These are phyloP conservation scores for Pyrus pyrifolia DNA, from an alignment of 306 rosid species.

Conservation along the genomic window DNA sequence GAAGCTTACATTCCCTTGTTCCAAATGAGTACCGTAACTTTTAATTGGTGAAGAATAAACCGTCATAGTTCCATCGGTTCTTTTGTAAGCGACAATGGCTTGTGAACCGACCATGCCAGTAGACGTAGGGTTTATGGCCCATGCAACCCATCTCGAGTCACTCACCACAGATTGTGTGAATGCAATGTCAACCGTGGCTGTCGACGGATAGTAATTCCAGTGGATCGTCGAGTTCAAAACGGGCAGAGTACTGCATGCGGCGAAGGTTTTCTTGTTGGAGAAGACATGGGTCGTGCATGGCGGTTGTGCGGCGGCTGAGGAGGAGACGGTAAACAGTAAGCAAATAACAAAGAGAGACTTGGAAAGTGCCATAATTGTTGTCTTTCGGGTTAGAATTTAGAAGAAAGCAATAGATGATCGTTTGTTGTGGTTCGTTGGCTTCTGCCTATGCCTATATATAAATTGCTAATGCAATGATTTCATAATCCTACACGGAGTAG, in stretches of 20 bases:
- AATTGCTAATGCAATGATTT: no score
- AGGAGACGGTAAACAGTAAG: background rate
- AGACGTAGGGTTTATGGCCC: conserved; percentile 40
- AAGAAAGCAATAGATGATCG: background rate
- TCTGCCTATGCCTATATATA: no score
- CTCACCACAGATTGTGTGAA: conserved; percentile 10
- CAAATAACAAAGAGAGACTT: background rate
- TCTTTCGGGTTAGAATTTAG: no score
- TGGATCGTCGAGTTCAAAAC: conserved; percentile 17
- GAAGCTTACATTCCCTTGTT: conserved; percentile 20
- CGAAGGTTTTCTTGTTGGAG: background rate
- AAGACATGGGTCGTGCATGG: background rate
- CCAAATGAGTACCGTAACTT: background rate
- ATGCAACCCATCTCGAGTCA: conserved; percentile 27
- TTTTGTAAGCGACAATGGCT: conserved; percentile 7
- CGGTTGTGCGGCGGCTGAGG: background rate
- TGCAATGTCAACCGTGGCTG: conserved; percentile 15
- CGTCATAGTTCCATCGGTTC: conserved; percentile 5
- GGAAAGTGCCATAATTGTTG: background rate
- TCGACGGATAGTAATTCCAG: conserved; percentile 26
- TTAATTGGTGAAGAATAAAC: conserved; percentile 19
- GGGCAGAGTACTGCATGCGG: conserved; percentile 19
- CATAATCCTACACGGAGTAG: no score
- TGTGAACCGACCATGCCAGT: conserved; percentile 41
- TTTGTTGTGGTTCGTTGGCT: no score